These are phyloP conservation scores for Reticulascus tulasneorum DNA, from an alignment of 2,329 filamentous ascomycete genomes.

Conservation along the genomic window DNA sequence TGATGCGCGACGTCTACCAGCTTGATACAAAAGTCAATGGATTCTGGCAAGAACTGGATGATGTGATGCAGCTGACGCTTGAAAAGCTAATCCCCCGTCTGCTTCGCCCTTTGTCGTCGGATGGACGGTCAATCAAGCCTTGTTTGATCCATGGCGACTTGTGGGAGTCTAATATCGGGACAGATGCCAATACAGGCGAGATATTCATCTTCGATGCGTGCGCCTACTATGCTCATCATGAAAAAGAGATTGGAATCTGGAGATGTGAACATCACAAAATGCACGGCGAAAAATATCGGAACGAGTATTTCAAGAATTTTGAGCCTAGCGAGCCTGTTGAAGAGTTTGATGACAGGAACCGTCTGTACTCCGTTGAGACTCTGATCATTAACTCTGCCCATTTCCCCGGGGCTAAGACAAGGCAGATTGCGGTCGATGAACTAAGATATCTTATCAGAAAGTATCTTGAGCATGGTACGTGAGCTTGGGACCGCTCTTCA, in stretches of 20 bases:
- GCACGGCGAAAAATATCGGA: conserved; percentile 12
- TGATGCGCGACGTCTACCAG: neutral
- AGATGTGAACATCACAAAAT: no score
- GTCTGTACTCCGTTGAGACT: conserved; percentile 19
- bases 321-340: conserved; percentile 17
- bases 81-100: conserved; percentile 25
- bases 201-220: conserved; percentile 27
- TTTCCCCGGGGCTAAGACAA: no score
- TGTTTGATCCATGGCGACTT: conserved; percentile 27
- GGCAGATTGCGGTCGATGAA: no score
- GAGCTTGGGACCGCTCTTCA: no score
- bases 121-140: conserved; percentile 25
- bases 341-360: conserved; percentile 20
- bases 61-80: conserved; percentile 15
- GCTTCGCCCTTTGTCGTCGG: conserved; percentile 22
- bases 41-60: conserved; percentile 17
- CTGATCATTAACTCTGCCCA: no score
- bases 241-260: conserved; percentile 25
- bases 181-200: conserved; percentile 21
- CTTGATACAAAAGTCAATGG: neutral
- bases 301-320: conserved; percentile 17
- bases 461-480: no score
- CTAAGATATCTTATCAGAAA: no score
- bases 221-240: conserved; percentile 28
- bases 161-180: conserved; percentile 28